A percentile compares a stretch with the other conserved stretches of the same genome.
Conservation (phyloP, 208 protist genomes). For the Leishmania major region DNA sequence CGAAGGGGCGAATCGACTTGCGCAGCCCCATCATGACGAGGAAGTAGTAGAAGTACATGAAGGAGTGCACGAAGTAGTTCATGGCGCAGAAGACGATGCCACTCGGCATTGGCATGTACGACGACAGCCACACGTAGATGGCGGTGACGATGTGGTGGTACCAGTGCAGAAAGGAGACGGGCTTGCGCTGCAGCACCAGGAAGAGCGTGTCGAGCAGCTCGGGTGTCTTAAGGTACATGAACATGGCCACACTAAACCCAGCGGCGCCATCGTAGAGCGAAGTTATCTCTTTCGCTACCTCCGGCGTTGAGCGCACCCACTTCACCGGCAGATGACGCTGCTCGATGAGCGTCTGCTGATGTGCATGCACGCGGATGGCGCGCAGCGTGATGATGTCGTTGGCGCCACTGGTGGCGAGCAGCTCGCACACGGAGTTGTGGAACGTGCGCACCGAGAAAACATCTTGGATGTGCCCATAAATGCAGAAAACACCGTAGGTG, state of each 20-base stretch:
- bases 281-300: conserved; percentile 8
- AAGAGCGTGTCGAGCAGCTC: conserved; percentile 82
- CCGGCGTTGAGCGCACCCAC: conserved; percentile 7
- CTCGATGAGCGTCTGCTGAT: conserved; percentile 36
- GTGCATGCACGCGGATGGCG: conserved; percentile 6
- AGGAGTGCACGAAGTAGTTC: conserved; percentile 69
- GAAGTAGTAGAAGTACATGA: conserved; percentile 96
- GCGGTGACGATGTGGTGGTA: conserved; percentile 58
- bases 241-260: conserved; percentile 54
- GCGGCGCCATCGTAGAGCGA: conserved; percentile 24
- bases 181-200: conserved; percentile 65
- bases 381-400: conserved; percentile 18
- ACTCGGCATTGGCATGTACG: conserved; percentile 36
- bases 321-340: conserved; percentile 38
- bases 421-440: conserved; percentile 20
- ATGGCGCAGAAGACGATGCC: conserved; percentile 40
- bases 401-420: conserved; percentile 8
- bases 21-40: conserved; percentile 56
- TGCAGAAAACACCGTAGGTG: conserved; percentile 55
- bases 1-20: conserved; percentile 60
- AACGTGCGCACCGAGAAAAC: conserved; percentile 15
- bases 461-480: conserved; percentile 27
- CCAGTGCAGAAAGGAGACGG: conserved; percentile 29
- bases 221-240: conserved; percentile 71
- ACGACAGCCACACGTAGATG: conserved; percentile 90